Percentiles rank a stretch among this genome's conserved stretches.
Conservation (phyloP, 768 basidiomycete genomes). For the Mycena maculata region DNA sequence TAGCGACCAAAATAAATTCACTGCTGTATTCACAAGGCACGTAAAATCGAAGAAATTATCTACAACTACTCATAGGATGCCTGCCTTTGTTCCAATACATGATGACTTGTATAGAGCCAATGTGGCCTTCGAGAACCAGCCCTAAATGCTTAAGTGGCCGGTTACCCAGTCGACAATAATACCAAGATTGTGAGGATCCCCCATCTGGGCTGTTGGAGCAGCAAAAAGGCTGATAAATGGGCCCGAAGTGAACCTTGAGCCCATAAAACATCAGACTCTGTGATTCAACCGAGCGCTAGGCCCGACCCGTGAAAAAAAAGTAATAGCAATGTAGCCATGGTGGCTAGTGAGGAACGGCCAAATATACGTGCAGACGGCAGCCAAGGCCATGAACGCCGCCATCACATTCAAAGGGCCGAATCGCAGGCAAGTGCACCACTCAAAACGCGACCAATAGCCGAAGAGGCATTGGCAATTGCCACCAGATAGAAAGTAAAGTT, state of each 20-base stretch:
- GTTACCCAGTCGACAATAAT: no score
- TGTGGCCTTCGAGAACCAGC: no score
- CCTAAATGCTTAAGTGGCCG: no score
- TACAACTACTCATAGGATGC: no score
- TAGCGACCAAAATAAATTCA: no score
- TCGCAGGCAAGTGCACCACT: constrained; percentile 1
- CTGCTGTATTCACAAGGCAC: no score
- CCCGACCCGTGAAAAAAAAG: neutral
- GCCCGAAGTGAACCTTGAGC: neutral
- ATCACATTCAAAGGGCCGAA: neutral
- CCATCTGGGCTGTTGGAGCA: neutral
- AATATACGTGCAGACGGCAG: neutral
- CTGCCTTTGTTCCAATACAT: no score
- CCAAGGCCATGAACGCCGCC: neutral
- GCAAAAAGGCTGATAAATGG: constrained; percentile 7
- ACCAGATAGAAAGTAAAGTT: constrained; percentile 2
- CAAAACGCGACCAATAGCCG: neutral
- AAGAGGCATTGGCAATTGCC: neutral
- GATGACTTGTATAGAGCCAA: no score
- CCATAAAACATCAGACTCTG: no score
- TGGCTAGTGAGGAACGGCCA: neutral
- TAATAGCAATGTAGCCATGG: neutral
- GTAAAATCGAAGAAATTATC: no score
- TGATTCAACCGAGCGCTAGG: no score
- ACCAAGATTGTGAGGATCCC: neutral